Percentiles rank a stretch among this genome's conserved stretches.
Evolutionary conservation across 345 rosid species (phyloP).

Genomic region (Melastoma malabathricum): DNA sequence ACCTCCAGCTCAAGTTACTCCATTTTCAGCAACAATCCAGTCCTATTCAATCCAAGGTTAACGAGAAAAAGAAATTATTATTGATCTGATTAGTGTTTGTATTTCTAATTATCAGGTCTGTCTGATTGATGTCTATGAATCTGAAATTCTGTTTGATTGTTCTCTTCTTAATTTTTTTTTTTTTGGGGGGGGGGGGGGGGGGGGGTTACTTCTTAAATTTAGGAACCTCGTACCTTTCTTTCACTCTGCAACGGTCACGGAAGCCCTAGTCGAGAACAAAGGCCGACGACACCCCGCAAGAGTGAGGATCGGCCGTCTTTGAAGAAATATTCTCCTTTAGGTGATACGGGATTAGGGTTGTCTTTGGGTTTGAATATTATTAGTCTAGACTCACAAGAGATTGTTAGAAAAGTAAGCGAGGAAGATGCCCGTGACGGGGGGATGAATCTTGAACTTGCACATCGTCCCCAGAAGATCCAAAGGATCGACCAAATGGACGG

Average conservation of each 20-base stretch:
- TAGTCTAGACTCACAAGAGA: slow-evolving; percentile 4
- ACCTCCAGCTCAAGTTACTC: slow-evolving; percentile 35
- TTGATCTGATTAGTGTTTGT: not conserved
- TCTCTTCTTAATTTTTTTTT: too few species aligned
- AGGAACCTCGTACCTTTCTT: slow-evolving; percentile 12
- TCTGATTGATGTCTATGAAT: not conserved
- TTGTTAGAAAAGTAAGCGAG: not conserved
- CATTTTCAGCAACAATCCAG: slow-evolving; percentile 26
- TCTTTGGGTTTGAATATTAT: slow-evolving; percentile 28
- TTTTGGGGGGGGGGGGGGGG: too few species aligned
- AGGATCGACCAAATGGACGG: slow-evolving; percentile 15
- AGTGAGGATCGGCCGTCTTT: slow-evolving; percentile 1
- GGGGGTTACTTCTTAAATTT: too few species aligned
- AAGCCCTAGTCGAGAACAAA: slow-evolving; percentile 9
- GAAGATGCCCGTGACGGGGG: slow-evolving; percentile 4
- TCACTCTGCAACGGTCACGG: slow-evolving; percentile 10
- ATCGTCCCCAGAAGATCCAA: slow-evolving; percentile 15
- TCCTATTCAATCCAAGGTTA: slow-evolving; percentile 22
- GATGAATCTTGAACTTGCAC: not conserved
- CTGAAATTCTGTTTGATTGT: not conserved
- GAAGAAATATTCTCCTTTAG: not conserved
- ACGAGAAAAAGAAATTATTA: too few species aligned
- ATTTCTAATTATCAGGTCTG: too few species aligned
- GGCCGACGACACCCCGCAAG: not conserved
- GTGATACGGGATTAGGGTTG: slow-evolving; percentile 27